Base-by-base conservation (phyloP, 2,329 filamentous ascomycete genomes). In the Colletotrichum truncatum region DNA sequence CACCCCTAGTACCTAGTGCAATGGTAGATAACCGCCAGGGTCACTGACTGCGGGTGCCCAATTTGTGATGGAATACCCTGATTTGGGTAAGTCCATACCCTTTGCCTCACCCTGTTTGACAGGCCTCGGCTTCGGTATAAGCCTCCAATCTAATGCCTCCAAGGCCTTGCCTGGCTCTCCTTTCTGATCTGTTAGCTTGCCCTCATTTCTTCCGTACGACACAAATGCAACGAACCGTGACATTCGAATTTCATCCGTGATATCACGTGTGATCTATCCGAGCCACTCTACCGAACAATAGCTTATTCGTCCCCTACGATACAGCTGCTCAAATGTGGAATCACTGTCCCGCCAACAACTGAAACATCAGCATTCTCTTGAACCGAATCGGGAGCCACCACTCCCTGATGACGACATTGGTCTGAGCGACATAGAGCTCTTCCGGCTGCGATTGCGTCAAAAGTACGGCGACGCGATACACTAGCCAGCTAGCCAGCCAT, bases 391-490 rank as follows among this genome's bases (percentile, higher is more conserved):
- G 43, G 49, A 45, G 43, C 39, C 57, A 43, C 49, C 49, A 25
- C 43, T 49, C 23, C 26, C 26, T 32, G 32, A 65, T 65, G 57
- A 65, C 57, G 62, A 62, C 62, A 65, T 62, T 55, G 49, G 57
- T 65, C 56, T 62, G 34, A 64, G 56, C 57, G n/a, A 49, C 26
- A 28, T 43, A 28, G 16, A 55, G 34, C 62, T 26, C 43, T 43
- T 49, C 25, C 43, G 16, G 41, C 26, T 25, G 34, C 43, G 10
- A 62, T 62, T 65, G 57, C 62, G 62, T 62, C 62, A 65, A 62
- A 49, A 48, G 14, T 34, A 36, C 32, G 4, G 55, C 56, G 32
- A 45, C 46, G 36, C 28, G 21, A 28, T 25, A 26, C 56, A 54
- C 46, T 61, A 64, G 56, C 62, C 32, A 52, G 36, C 46, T 61